phyloP scores from a whole-genome alignment of 805 yeast genomes.

The Saturnispora silvae region DNA sequence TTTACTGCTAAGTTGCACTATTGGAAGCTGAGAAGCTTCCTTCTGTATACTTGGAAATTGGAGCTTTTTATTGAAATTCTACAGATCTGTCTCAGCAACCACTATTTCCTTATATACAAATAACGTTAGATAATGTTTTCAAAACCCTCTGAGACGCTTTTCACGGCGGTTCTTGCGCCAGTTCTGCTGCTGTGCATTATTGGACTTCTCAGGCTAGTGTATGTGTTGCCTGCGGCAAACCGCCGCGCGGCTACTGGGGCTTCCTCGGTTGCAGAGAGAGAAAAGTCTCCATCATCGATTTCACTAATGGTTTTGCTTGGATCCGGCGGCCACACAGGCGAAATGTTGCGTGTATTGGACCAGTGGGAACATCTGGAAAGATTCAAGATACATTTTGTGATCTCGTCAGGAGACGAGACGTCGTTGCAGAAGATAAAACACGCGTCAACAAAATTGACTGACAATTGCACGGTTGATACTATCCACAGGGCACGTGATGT shows the following conservation, averaged over 20 bases:
- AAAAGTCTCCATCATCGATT: not conserved
- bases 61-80: not conserved
- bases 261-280: not conserved
- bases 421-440: conserved; percentile 31
- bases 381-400: conserved; percentile 21
- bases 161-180: conserved; percentile 12
- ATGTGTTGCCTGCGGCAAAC: conserved; percentile 16
- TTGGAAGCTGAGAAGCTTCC: no score
- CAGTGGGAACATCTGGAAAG: conserved; percentile 24
- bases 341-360: conserved; percentile 64
- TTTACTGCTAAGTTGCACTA: no score
- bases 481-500: conserved; percentile 30
- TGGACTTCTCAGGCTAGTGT: conserved; percentile 13
- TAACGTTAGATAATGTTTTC: no score
- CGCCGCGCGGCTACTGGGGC: not conserved
- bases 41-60: no score
- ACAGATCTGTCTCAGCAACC: not conserved
- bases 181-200: conserved; percentile 9
- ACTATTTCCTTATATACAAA: no score
- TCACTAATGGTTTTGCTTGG: conserved; percentile 51
- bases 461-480: conserved; percentile 12
- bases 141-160: conserved; percentile 6
- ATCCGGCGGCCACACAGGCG: conserved; percentile 96
- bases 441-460: conserved; percentile 27
- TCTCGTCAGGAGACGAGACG: conserved; percentile 37